Base-by-base conservation (phyloP, 2,329 filamentous ascomycete genomes). In the Diplodia sapinea region DNA sequence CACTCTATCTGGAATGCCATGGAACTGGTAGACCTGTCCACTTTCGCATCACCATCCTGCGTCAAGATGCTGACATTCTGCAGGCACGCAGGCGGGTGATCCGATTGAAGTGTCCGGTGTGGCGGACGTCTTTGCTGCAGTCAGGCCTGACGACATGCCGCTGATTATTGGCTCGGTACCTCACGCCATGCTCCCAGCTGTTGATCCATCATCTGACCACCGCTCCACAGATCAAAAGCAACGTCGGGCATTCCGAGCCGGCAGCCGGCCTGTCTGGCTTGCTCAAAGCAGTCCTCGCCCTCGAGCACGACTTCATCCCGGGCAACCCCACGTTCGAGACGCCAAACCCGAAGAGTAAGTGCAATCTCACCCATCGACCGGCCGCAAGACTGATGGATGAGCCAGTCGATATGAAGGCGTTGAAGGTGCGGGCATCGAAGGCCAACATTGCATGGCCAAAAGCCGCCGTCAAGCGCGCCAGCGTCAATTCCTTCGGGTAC, bases 81-180 rank as follows among this genome's bases (percentile, higher is more conserved):
- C 13, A 38, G 86, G 85, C 7, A 88, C 67, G 2, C 79, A 79
- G 47, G 82, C 82, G 1, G 86, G 86, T 2, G 86, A 88, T 68
- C 85, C 85, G 0, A 81, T 84, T n/a, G 86, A 88, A 69, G 82
- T 83, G 0, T 77, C 74, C 12, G 84, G 83, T 3, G 80, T 87
- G 40, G 74, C 79, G 49, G 78, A 79, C 9, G 80, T 83, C 0
- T 80, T 85, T 29, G 36, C 49, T 17, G 66, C 11, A 11, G 26
- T 36, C 17, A 12, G 68, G n/a, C 63, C 49, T 1, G 26, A 13
- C 15, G 57, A 68, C 2, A 52, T 54, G n/a, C 74, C 73, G 0
- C 68, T 75, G 12, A 56, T 72, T n/a, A 67, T 76, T 15, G 75
- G 74, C 1, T 73, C 76, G 6, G 70, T 78, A 0, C 77, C 76